Evolutionary conservation across 495 filamentous ascomycete genomes (phyloP), one percentile per base, ranked within the genome.

Genomic region (Aspergillus leporis): DNA sequence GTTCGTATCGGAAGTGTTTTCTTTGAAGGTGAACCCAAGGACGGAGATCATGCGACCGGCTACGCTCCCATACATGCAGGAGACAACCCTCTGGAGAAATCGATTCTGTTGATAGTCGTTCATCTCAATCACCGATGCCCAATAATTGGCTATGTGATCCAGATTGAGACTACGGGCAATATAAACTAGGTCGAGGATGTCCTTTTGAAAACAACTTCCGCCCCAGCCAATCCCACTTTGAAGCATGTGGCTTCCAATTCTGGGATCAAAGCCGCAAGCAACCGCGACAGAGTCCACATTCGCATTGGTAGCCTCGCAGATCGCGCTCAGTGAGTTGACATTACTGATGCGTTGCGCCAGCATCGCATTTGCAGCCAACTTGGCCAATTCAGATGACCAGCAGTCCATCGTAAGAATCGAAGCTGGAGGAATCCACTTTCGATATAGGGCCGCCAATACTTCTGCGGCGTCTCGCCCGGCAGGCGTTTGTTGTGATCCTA

Each of bases 331-430:
- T 12, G 88, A 84, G 70, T 92, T 93, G 66, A 93, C 88, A 68
- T 84, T 90, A 70, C 86, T 90, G 56, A 93, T 87, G 21, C 90
- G 82, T 66, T 93, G 90, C 4, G 90, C 90, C 19, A 93, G 76
- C 78, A 93, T 84, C 1, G 89, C 84, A 64, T 93, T 93, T 8
- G 90, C 87, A 1, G 87, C 87, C 2, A 93, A 76, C 68, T 92
- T 93, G 4, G 87, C 75, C 9, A 93, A 72, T 70, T 93, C 90
- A 0, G 88, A 88, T 8, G 89, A 91, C 83, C 87, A 92, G 3
- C 86, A 70, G 67, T 91, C 90, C 66, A 87, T 85, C 1, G 81
- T 88, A 21, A 91, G 74, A 58, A 93, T 90, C 12, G 80, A 78
- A 1, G 74, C 68, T 9, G 74, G 72, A 4, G 85, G 80, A 7